A percentile compares a stretch with the other conserved stretches of the same genome.
phyloP scores from a whole-genome alignment of 176 grass and related monocot species.

The Puccinellia tenuiflora region DNA sequence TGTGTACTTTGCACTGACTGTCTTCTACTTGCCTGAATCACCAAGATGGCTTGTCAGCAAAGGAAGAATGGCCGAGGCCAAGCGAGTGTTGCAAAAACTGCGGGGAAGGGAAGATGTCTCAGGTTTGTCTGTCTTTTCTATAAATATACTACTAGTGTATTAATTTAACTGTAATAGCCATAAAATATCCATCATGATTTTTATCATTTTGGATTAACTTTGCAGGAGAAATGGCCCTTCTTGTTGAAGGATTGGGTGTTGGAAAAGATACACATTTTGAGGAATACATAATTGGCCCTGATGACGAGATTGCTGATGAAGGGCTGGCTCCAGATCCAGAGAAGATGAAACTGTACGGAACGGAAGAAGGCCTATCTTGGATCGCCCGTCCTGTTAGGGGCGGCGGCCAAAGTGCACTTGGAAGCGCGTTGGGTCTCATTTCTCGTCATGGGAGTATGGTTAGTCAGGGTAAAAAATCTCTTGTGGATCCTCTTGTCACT shows the following conservation, averaged over 20 bases:
- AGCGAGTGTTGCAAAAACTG: slow-evolving; percentile 58
- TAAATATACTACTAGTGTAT: neutral
- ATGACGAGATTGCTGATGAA: slow-evolving; percentile 59
- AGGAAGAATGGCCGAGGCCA: slow-evolving; percentile 84
- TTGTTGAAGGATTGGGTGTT: slow-evolving; percentile 83
- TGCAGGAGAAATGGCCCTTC: slow-evolving; percentile 97
- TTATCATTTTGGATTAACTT: slow-evolving; percentile 23
- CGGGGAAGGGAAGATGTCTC: slow-evolving; percentile 89
- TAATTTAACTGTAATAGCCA: neutral
- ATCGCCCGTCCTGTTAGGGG: slow-evolving; percentile 75
- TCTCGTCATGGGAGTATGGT: slow-evolving; percentile 66
- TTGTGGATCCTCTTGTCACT: slow-evolving; percentile 89
- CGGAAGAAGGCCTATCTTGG: slow-evolving; percentile 84
- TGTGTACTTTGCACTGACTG: slow-evolving; percentile 70
- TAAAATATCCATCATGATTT: neutral
- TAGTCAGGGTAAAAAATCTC: slow-evolving; percentile 47
- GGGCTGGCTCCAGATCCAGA: slow-evolving; percentile 52
- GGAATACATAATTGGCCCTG: slow-evolving; percentile 90
- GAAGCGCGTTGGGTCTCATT: slow-evolving; percentile 57
- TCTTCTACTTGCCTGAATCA: slow-evolving; percentile 97
- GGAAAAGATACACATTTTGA: slow-evolving; percentile 71
- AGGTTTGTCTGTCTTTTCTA: slow-evolving; percentile 44
- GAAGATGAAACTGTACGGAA: slow-evolving; percentile 69
- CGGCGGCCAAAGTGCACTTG: slow-evolving; percentile 65
- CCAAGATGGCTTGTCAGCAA: slow-evolving; percentile 98